Base-by-base conservation (phyloP, 2,329 filamentous ascomycete species). In the Stachybotrys elegans region DNA sequence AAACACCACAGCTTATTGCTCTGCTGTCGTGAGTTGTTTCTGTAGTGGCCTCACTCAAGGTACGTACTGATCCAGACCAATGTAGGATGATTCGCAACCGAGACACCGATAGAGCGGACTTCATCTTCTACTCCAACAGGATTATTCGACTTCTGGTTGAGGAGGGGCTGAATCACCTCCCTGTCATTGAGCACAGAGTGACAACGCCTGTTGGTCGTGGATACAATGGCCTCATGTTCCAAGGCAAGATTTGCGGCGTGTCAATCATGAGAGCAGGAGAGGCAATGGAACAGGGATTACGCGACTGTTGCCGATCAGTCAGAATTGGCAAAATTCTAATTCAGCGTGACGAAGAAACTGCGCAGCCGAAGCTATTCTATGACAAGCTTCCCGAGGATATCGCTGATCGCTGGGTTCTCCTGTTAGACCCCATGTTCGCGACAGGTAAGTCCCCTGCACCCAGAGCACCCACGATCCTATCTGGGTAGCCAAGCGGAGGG, bases 401-500 rank as follows among this genome's bases (percentile, higher is more conserved):
- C 64, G 81, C 86, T 20, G 79, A 92, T 43, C 76, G 93, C 64
- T 98, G 93, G 91, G 92, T 96, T 27, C 72, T 98, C 48, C 73
- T 98, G 36, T 71, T 98, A 37, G 93, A 98, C 62, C 93, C 93
- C n/a, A 98, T 98, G 93, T 91, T 98, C 69, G 93, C 93, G 46
- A 98, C 93, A 55, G 91, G 89, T 91, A 68, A 58, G 74, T 39
- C 22, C n/a, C n/a, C n/a, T n/a, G n/a, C n/a, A n/a, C n/a, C n/a
- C n/a, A n/a, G n/a, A n/a, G n/a, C n/a, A n/a, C n/a, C n/a, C n/a
- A n/a, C n/a, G n/a, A n/a, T n/a, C n/a, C n/a, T n/a, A n/a, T n/a
- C n/a, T n/a, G n/a, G n/a, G n/a, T n/a, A n/a, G n/a, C n/a, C n/a
- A n/a, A n/a, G n/a, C n/a, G n/a, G n/a, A n/a, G n/a, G n/a, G n/a